Conservation (phyloP, 2,329 filamentous ascomycete genomes). For the Aspergillus sp. region DNA sequence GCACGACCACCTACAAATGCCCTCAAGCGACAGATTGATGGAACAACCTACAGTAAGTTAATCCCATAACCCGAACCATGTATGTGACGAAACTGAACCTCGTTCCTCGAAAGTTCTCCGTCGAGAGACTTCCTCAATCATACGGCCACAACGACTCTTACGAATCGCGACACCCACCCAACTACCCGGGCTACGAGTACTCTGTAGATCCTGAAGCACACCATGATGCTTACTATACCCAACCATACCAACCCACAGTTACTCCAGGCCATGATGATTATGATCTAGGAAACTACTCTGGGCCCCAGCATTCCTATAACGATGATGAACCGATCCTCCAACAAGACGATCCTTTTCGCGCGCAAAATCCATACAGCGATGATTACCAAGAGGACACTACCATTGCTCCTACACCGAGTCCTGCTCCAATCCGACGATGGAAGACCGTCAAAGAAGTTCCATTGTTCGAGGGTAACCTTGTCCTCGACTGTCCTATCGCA, state of each 20-base stretch:
- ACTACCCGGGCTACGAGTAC: conserved; percentile 65
- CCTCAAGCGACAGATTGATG: conserved; percentile 71
- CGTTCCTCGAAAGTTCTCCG: conserved; percentile 58
- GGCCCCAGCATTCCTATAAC: conserved; percentile 57
- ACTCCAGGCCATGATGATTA: conserved; percentile 52
- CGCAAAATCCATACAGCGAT: conserved; percentile 55
- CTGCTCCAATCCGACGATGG: conserved; percentile 75
- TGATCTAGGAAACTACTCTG: conserved; percentile 56
- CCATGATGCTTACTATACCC: conserved; percentile 82
- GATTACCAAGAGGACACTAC: conserved; percentile 45
- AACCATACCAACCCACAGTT: conserved; percentile 72
- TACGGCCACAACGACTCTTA: conserved; percentile 64
- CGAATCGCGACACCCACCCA: conserved; percentile 50
- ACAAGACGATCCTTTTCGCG: conserved; percentile 61
- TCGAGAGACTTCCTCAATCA: conserved; percentile 64
- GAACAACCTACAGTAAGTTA: conserved; percentile 77
- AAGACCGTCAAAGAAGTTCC: conserved; percentile 99
- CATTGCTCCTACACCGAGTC: conserved; percentile 47
- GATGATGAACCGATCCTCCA: conserved; percentile 77
- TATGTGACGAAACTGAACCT: conserved; percentile 8
- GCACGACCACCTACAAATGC: conserved; percentile 66
- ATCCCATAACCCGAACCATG: not conserved
- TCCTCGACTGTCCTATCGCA: conserved; percentile 93
- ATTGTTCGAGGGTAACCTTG: conserved; percentile 92
- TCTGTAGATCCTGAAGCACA: conserved; percentile 78